Percentiles rank a stretch among this genome's conserved stretches.
These are phyloP conservation scores for Davidsoniella australis DNA, from an alignment of 2,329 filamentous ascomycete species.

Conservation along the genomic window DNA sequence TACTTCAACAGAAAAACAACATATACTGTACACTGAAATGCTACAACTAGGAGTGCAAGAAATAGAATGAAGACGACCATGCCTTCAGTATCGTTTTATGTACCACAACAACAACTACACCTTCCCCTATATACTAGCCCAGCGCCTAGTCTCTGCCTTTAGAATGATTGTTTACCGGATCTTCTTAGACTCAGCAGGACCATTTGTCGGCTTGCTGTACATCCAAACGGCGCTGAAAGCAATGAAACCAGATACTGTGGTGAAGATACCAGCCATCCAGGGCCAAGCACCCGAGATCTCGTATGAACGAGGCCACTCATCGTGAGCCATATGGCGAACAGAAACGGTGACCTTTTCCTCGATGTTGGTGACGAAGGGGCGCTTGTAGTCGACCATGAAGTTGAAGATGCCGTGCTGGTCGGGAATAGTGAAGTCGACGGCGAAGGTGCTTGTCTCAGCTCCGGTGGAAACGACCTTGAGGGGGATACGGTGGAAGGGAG, in stretches of 20 bases:
- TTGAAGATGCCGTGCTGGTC: constrained; percentile 99
- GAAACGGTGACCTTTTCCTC: constrained; percentile 93
- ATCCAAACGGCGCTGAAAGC: constrained; percentile 79
- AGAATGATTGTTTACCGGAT: constrained; percentile 22
- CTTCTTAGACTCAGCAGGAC: constrained; percentile 26
- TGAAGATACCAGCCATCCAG: constrained; percentile 77
- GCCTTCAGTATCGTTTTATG: no score
- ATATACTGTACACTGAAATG: constrained; percentile 9
- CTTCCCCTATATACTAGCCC: no score
- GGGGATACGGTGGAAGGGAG: constrained; percentile 80
- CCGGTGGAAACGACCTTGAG: constrained; percentile 43
- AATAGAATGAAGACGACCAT: background rate
- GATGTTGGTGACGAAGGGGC: constrained; percentile 73
- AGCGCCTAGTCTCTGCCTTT: background rate
- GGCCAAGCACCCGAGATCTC: constrained; percentile 84
- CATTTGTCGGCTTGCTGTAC: constrained; percentile 38
- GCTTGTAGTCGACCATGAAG: constrained; percentile 93
- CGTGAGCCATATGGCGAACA: constrained; percentile 88
- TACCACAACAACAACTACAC: background rate
- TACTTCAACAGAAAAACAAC: background rate
- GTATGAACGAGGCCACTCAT: constrained; percentile 88
- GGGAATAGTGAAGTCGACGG: constrained; percentile 61
- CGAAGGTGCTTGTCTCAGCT: constrained; percentile 55
- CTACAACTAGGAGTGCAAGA: background rate
- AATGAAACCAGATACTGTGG: constrained; percentile 70